phyloP scores from a whole-genome alignment of 2,329 filamentous ascomycete genomes.

The Piedraia hortae region DNA sequence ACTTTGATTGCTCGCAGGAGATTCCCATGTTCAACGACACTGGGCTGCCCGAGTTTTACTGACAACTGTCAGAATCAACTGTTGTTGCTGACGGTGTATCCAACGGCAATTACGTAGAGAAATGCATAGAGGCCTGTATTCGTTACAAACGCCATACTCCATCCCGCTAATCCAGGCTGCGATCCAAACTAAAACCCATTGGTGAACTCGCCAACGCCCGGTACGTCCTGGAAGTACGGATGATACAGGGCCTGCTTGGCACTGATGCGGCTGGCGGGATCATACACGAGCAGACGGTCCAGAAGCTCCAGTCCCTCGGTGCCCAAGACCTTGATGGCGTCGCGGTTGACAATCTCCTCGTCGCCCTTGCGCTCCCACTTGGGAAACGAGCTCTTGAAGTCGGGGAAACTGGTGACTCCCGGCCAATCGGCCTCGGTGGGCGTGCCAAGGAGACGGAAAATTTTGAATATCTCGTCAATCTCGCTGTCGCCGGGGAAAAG shows the following conservation, averaged over 20 bases:
- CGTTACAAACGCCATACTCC: too few relatives aligned
- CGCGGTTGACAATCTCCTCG: slow-evolving; percentile 35
- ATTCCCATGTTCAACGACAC: slow-evolving; percentile 16
- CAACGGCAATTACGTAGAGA: too few relatives aligned
- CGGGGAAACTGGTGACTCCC: slow-evolving; percentile 77
- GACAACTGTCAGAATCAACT: too few relatives aligned
- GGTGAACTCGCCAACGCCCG: slow-evolving; percentile 2
- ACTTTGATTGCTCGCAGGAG: slow-evolving; percentile 15
- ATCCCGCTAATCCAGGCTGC: too few relatives aligned
- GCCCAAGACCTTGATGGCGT: slow-evolving; percentile 28
- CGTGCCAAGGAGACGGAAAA: slow-evolving; percentile 59
- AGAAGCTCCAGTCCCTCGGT: slow-evolving; percentile 40
- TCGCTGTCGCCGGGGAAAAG: slow-evolving; percentile 81
- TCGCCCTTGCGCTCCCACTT: slow-evolving; percentile 57
- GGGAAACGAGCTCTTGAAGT: slow-evolving; percentile 78
- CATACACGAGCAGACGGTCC: slow-evolving; percentile 52
- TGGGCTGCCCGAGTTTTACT: slow-evolving; percentile 21
- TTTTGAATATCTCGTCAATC: slow-evolving; percentile 88
- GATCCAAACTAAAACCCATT: slow-evolving; percentile 9
- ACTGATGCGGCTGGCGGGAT: slow-evolving; percentile 63
- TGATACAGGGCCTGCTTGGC: slow-evolving; percentile 70
- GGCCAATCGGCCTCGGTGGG: slow-evolving; percentile 64
- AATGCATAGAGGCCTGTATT: too few relatives aligned
- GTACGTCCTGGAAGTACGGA: slow-evolving; percentile 36
- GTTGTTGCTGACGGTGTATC: too few relatives aligned